phyloP scores from a whole-genome alignment of 371 early-diverging fungal species.

The Mucor mucedo region DNA sequence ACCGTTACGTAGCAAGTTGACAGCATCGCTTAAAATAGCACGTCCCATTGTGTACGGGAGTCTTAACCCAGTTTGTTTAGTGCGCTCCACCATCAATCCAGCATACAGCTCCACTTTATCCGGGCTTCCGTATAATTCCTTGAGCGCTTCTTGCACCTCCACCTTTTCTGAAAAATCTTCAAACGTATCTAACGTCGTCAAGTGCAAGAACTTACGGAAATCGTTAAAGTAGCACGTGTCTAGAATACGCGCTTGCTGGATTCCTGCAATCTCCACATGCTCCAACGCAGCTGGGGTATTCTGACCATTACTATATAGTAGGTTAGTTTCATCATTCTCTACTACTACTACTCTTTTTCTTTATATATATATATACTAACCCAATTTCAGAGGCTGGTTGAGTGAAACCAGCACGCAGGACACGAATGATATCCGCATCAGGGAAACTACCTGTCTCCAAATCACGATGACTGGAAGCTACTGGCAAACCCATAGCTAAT shows the following conservation, averaged over 20 bases:
- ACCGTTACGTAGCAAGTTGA: constrained; percentile 60
- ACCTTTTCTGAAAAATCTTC: constrained; percentile 48
- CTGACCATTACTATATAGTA: constrained; percentile 41
- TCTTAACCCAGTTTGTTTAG: constrained; percentile 44
- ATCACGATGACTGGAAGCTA: constrained; percentile 48
- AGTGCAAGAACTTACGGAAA: constrained; percentile 46
- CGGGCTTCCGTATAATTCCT: constrained; percentile 47
- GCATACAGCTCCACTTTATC: constrained; percentile 59
- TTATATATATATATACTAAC: constrained; percentile 2
- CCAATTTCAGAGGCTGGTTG: constrained; percentile 44
- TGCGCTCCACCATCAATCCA: constrained; percentile 53
- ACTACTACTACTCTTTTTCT: neutral
- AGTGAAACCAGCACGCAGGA: constrained; percentile 30
- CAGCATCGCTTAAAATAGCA: constrained; percentile 58
- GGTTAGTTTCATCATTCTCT: neutral
- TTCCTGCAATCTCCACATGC: constrained; percentile 54
- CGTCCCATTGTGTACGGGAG: constrained; percentile 57
- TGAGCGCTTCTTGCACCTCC: constrained; percentile 42
- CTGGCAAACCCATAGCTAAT: constrained; percentile 39
- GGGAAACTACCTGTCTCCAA: constrained; percentile 36
- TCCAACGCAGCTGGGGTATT: constrained; percentile 48
- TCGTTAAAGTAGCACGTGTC: constrained; percentile 55
- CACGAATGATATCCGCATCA: constrained; percentile 37
- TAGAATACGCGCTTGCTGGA: constrained; percentile 43
- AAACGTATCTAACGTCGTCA: constrained; percentile 44